Evolutionary conservation across 2,329 filamentous ascomycete species (phyloP).

Genomic region (Lecanicillium sp.): DNA sequence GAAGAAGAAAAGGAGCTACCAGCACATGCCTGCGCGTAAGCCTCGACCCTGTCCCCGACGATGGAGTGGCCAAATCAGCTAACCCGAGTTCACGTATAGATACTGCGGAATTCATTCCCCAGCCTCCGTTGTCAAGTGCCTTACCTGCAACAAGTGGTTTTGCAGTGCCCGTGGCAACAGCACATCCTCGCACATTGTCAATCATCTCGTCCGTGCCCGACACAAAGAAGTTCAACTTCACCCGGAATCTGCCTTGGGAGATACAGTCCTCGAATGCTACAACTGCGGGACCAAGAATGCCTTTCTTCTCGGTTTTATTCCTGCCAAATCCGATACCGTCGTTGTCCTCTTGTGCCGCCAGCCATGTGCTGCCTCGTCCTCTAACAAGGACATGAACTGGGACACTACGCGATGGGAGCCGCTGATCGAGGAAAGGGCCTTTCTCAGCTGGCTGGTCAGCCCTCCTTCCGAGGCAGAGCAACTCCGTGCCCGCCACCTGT

Average conservation of each 20-base stretch:
- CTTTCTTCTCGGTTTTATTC: constrained; percentile 94
- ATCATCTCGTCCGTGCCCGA: constrained; percentile 90
- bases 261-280: constrained; percentile 96
- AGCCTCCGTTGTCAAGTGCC: constrained; percentile 90
- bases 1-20: constrained; percentile 90
- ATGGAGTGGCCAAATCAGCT: constrained; percentile 14
- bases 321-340: constrained; percentile 95
- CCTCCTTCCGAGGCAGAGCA: constrained; percentile 90
- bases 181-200: constrained; percentile 95
- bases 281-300: constrained; percentile 99
- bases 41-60: constrained; percentile 19
- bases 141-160: constrained; percentile 97
- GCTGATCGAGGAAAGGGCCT: constrained; percentile 92
- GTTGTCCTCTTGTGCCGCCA: constrained; percentile 95
- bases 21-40: constrained; percentile 90
- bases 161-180: constrained; percentile 96
- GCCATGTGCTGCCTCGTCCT: constrained; percentile 88
- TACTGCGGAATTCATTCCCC: constrained; percentile 98
- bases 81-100: constrained; percentile 34
- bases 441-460: constrained; percentile 86
- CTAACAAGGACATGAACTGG: constrained; percentile 99
- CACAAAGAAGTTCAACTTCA: constrained; percentile 99
- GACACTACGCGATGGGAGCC: constrained; percentile 97
- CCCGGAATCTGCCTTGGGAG: constrained; percentile 83
- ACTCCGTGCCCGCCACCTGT: constrained; percentile 85